phyloP scores from a whole-genome alignment of 495 filamentous ascomycete species.

The Penicillium paradoxum region DNA sequence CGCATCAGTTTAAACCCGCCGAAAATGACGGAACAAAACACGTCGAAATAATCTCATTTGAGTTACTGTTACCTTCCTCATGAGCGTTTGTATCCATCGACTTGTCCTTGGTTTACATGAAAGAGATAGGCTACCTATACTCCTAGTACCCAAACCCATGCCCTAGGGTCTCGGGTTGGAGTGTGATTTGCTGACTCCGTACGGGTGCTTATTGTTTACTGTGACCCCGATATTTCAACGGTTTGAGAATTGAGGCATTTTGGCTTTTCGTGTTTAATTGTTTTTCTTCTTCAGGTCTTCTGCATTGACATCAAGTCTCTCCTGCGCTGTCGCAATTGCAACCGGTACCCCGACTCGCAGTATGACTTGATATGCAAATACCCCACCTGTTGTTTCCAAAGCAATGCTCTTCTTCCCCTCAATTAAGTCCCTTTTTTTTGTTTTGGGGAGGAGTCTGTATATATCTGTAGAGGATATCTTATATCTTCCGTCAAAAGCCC shows the following conservation, averaged over 20 bases:
- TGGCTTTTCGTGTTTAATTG: not conserved
- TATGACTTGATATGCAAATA: conserved; percentile 17
- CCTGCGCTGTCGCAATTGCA: conserved; percentile 24
- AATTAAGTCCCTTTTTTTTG: conserved; percentile 13
- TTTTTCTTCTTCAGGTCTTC: conserved; percentile 17
- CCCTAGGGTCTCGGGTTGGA: not conserved
- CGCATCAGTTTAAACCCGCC: conserved; percentile 62
- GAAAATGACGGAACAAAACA: conserved; percentile 20
- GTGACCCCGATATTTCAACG: conserved; percentile 2
- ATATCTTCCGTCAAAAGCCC: conserved; percentile 4
- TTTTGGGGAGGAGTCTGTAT: conserved; percentile 12
- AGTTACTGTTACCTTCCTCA: not conserved
- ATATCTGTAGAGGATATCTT: conserved; percentile 16
- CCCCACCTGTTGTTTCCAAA: conserved; percentile 22
- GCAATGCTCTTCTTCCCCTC: not conserved
- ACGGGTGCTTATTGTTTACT: no score
- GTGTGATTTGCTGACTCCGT: not conserved
- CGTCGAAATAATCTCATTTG: conserved; percentile 14
- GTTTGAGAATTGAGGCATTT: conserved; percentile 1
- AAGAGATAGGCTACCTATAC: conserved; percentile 5
- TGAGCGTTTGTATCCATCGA: not conserved
- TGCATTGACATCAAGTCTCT: conserved; percentile 6
- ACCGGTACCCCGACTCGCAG: conserved; percentile 15
- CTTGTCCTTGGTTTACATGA: not conserved
- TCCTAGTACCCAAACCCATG: conserved; percentile 1